Percentiles rank a stretch among this genome's conserved stretches.
Conservation (phyloP, 2,329 filamentous ascomycete species). For the Spiromastix sp. region DNA sequence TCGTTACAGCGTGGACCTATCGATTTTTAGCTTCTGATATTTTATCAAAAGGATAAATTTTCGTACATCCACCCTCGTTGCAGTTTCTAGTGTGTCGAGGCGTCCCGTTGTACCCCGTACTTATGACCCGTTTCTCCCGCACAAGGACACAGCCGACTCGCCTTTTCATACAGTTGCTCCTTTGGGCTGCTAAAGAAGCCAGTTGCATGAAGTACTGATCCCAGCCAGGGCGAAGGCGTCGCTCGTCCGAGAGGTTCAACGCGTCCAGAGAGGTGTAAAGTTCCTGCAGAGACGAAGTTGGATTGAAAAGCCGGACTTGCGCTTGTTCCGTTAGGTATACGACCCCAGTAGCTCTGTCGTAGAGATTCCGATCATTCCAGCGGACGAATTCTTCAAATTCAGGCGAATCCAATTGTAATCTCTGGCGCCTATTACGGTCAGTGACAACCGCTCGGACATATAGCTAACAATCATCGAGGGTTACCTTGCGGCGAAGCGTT, state of each 20-base stretch:
- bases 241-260: slow-evolving; percentile 66
- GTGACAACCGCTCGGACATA: background rate
- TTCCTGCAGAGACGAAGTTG: slow-evolving; percentile 58
- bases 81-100: slow-evolving; percentile 82
- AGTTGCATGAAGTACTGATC: slow-evolving; percentile 97
- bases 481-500: slow-evolving; percentile 55
- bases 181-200: slow-evolving; percentile 79
- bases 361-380: slow-evolving; percentile 66
- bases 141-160: slow-evolving; percentile 92
- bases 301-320: slow-evolving; percentile 78
- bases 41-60: slow-evolving; percentile 1
- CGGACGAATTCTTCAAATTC: slow-evolving; percentile 50
- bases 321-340: slow-evolving; percentile 71
- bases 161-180: slow-evolving; percentile 97
- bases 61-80: slow-evolving; percentile 73
- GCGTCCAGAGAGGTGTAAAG: slow-evolving; percentile 62
- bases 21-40: background rate
- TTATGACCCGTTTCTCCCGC: slow-evolving; percentile 73
- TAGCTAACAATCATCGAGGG: background rate
- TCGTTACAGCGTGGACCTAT: slow-evolving; percentile 65
- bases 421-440: slow-evolving; percentile 34
- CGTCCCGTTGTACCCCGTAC: slow-evolving; percentile 97
- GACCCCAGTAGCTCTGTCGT: slow-evolving; percentile 52
- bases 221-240: slow-evolving; percentile 80
- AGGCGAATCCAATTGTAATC: slow-evolving; percentile 39